Base-by-base conservation (phyloP, 208 protist species). In the Jaenimonas drosophilae region DNA sequence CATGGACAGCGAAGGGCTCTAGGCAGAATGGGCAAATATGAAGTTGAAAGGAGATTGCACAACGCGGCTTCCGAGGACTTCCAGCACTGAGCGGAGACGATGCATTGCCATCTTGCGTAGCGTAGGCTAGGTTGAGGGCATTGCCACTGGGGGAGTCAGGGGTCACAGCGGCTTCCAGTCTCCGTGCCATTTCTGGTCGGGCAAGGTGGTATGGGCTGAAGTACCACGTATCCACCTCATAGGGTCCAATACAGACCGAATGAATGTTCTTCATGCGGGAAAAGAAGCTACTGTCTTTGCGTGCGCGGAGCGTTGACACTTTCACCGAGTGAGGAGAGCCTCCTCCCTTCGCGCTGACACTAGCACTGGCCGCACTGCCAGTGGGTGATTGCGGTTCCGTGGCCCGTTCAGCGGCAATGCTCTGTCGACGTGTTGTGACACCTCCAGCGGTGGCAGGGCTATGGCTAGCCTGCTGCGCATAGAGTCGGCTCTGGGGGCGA, bases 11-110 rank as follows among this genome's bases (percentile, higher is more conserved):
- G 51, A 97, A 96, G 26, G 97, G 97, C 7, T 97, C 80, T 9
- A 99, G 70, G 64, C 97, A 99, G 63, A 91, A 98, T 40, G 98
- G 96, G 62, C 97, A 99, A n/a, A 99, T 69, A 57, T 96, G 98
- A 4, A 99, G 66, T 39, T 74, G 72, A 50, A 87, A 69, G 14
- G 72, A 66, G 31, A 57, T 67, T 6, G 61, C 64, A 7, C 59
- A 71, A 17, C 64, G 56, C 4, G 66, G n/a, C n/a, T n/a, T n/a
- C n/a, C n/a, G n/a, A n/a, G n/a, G n/a, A n/a, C n/a, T n/a, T 7
- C 37, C 37, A 11, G 14, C 16, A 11, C 16, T 42, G n/a, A 42
- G 16, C 7, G 37, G 16, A 24, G 37, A 24, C n/a, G 16, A 11
- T 6, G 37, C 37, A 11, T 25, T 11, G 7, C 16, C 9, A 34